Base-by-base conservation (phyloP, 805 yeast species). In the Cyberlindnera subsufficiens region DNA sequence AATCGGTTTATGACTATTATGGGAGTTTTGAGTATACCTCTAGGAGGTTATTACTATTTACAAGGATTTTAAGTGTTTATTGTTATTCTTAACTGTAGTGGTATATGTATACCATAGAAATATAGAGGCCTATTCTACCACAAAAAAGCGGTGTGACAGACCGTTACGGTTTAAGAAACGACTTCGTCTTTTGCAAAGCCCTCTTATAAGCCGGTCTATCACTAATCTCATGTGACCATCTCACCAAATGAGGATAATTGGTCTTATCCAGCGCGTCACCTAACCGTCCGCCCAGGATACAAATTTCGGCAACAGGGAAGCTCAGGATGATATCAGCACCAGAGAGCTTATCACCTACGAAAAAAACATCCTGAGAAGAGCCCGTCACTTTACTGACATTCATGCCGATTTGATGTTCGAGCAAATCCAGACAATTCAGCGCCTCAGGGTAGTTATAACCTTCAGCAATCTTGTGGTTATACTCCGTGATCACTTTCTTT, bases 251-350 rank as follows among this genome's bases (percentile, higher is more conserved):
- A 14, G 67, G 68, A 36, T 53, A 67, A 19, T 51, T 43, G n/a
- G 39, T 15, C 18, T 36, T 40, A 20, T 50, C 51, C 30, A 45
- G 34, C 5, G 31, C 37, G 1, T 18, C 39, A 1, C 25, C 39
- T 31, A 37, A 38, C 38, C 52, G 56, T 37, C 35, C 54, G 20
- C 61, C 58, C 49, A 43, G 50, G 47, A 35, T 44, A 32, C 41
- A 63, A 35, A 41, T 41, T 40, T 36, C 61, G 9, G 47, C 49
- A 59, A 55, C 58, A 58, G 31, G 55, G 61, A 71, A 79, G 0
- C 66, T 57, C 49, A 78, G 59, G 41, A 79, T 68, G 42, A 83
- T 70, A 49, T 78, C 83, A 8, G 82, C 83, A 4, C 64, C 81
- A 15, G 78, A 66, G n/a, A 77, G 56, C 47, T 67, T 66, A 30